phyloP scores from a whole-genome alignment of 2,329 filamentous ascomycete genomes.

The Ustulina deusta region DNA sequence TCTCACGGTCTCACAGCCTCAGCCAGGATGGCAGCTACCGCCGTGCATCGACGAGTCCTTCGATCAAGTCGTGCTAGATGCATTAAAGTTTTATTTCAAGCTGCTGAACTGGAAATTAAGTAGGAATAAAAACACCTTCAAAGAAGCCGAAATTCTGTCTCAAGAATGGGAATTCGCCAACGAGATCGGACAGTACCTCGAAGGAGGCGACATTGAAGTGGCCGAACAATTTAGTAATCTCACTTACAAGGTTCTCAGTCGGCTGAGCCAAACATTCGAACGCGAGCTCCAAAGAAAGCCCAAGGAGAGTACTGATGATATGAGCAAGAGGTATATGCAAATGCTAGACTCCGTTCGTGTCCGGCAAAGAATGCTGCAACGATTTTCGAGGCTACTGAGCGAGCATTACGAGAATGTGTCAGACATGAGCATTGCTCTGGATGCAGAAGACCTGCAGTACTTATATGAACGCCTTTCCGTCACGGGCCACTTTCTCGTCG shows the following conservation, averaged over 20 bases:
- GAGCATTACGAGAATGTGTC: conserved; percentile 97
- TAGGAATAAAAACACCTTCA: conserved; percentile 99
- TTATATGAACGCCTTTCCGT: conserved; percentile 84
- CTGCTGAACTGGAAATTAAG: conserved; percentile 98
- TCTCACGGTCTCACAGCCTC: conserved; percentile 82
- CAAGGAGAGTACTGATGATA: conserved; percentile 85
- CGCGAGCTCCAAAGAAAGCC: conserved; percentile 86
- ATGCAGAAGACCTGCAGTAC: conserved; percentile 74
- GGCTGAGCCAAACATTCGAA: conserved; percentile 91
- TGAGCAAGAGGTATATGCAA: conserved; percentile 97
- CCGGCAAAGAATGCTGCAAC: conserved; percentile 93
- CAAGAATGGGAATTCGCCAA: conserved; percentile 99
- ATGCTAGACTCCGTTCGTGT: conserved; percentile 96
- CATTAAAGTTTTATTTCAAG: conserved; percentile 97
- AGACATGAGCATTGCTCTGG: conserved; percentile 87
- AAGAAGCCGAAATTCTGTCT: conserved; percentile 96
- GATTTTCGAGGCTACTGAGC: conserved; percentile 90
- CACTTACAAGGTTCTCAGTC: conserved; percentile 90
- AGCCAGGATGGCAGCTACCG: conserved; percentile 94
- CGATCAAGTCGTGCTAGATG: conserved; percentile 89
- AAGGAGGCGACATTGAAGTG: conserved; percentile 94
- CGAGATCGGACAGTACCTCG: conserved; percentile 88
- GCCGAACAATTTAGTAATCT: conserved; percentile 96
- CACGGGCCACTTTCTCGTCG: conserved; percentile 88
- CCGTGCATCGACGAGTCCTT: conserved; percentile 98